Evolutionary conservation across 2,329 filamentous ascomycete genomes (phyloP), one percentile per base, ranked within the genome.

Genomic region (Aschersonia sp.): DNA sequence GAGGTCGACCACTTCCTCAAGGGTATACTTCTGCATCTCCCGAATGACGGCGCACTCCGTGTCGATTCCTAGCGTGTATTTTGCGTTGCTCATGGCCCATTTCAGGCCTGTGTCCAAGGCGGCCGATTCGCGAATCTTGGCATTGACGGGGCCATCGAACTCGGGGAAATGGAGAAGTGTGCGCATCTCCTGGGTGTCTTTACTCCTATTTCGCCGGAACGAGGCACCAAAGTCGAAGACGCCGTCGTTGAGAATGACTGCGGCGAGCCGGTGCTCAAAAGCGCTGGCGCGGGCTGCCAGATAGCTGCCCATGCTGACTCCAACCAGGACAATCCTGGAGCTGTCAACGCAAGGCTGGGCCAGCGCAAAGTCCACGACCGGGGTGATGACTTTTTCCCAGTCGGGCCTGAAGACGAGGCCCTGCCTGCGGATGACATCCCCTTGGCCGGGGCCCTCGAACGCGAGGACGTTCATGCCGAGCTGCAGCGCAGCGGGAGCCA

Each of bases 371-470:
- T 72, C 67, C 0, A 72, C 54, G 1, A 71, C 55, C 0, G 68
- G 67, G 0, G 59, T 63, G 4, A 66, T 57, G 0, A 66, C 68
- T 5, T 50, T 56, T 53, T 69, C 65, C 68, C 69, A 72, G 28
- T 71, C 59, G 0, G 59, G 60, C 20, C 69, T 68, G 52, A 72
- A 73, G 3, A 65, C 67, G 1, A 71, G 44, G 3, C 59, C 53
- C 40, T 73, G 65, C 0, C 64, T 49, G 1, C 70, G 63, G 7
- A 65, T 62, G 2, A 68, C 63, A 0, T 58, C 64, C 3, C 62
- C 60, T 51, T 73, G 70, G 0, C 70, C 70, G 0, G 70, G 70
- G 0, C 70, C 71, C 44, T 73, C 70, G 51, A 69, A 74, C 0
- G 65, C 65, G 7, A 72, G 59, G 31, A 61, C 59, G 47, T 73